Percentiles rank a stretch among this genome's conserved stretches.
These are phyloP conservation scores for Cladosporium phlei DNA, from an alignment of 2,329 filamentous ascomycete genomes.

Conservation along the genomic window DNA sequence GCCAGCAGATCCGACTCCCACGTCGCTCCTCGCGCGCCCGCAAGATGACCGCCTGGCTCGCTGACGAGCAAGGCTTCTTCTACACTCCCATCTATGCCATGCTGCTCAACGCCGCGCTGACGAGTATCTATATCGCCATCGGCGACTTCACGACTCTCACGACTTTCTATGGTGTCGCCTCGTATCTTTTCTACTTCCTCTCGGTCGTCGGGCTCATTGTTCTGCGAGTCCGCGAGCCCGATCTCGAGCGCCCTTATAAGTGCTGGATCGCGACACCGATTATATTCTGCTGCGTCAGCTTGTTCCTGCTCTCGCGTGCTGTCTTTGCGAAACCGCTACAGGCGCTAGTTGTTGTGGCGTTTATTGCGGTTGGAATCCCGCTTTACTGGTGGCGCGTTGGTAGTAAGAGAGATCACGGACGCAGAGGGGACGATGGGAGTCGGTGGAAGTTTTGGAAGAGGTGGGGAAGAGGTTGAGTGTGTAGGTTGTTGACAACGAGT, in stretches of 20 bases:
- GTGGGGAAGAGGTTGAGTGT: constrained; percentile 31
- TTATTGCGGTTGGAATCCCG: constrained; percentile 76
- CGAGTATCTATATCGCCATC: constrained; percentile 70
- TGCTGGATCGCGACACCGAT: constrained; percentile 97
- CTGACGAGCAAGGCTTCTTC: constrained; percentile 77
- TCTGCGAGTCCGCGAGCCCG: constrained; percentile 78
- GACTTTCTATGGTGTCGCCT: constrained; percentile 95
- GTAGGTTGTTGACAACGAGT: no score
- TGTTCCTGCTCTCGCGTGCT: constrained; percentile 83
- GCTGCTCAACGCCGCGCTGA: constrained; percentile 71
- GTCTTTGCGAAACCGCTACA: constrained; percentile 89
- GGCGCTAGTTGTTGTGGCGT: constrained; percentile 79
- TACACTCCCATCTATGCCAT: constrained; percentile 94
- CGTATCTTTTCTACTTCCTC: constrained; percentile 95
- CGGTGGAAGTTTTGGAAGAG: constrained; percentile 39
- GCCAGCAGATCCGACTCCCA: constrained; percentile 31
- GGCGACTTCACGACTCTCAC: constrained; percentile 89
- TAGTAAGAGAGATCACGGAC: constrained; percentile 42
- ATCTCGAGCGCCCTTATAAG: constrained; percentile 82
- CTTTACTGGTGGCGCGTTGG: constrained; percentile 86
- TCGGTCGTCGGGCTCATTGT: constrained; percentile 92
- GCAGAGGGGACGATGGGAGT: constrained; percentile 24
- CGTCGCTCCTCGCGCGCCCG: constrained; percentile 51
- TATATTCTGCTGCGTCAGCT: constrained; percentile 94
- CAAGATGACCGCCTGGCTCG: constrained; percentile 58